A percentile compares a stretch with the other conserved stretches of the same genome.
Conservation (phyloP, 768 basidiomycete genomes). For the Calocera viscosa region DNA sequence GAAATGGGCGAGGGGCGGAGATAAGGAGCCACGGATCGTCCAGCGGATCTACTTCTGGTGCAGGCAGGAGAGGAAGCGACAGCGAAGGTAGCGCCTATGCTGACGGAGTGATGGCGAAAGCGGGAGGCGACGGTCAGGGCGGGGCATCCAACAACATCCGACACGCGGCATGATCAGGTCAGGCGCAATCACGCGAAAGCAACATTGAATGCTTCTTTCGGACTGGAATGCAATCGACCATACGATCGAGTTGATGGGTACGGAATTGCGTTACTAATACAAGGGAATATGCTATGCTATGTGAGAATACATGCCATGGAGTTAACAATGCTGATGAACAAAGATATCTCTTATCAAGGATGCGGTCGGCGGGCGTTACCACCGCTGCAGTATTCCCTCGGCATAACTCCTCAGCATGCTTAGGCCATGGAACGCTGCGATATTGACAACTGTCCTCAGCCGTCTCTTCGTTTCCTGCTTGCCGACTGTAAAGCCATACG, state of each 20-base stretch:
- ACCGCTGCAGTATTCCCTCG: not conserved
- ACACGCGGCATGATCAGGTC: not conserved
- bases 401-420: conserved; percentile 38
- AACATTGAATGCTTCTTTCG: not conserved
- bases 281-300: not conserved
- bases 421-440: conserved; percentile 62
- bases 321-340: not conserved
- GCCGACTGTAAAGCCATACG: conserved; percentile 58
- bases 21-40: not conserved
- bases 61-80: not conserved
- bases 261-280: not conserved
- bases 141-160: not conserved
- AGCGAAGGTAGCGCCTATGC: not conserved
- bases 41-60: not conserved
- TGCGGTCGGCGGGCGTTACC: not conserved
- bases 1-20: not conserved
- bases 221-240: not conserved
- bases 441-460: conserved; percentile 71
- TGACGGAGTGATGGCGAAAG: not conserved
- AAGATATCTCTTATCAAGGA: not conserved
- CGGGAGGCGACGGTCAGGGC: not conserved
- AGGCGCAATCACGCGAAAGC: too few species aligned
- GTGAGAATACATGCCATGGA: not conserved
- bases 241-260: not conserved
- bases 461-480: conserved; percentile 59